Conservation (phyloP, 2,329 filamentous ascomycete genomes). For the Monilinia fructigena region DNA sequence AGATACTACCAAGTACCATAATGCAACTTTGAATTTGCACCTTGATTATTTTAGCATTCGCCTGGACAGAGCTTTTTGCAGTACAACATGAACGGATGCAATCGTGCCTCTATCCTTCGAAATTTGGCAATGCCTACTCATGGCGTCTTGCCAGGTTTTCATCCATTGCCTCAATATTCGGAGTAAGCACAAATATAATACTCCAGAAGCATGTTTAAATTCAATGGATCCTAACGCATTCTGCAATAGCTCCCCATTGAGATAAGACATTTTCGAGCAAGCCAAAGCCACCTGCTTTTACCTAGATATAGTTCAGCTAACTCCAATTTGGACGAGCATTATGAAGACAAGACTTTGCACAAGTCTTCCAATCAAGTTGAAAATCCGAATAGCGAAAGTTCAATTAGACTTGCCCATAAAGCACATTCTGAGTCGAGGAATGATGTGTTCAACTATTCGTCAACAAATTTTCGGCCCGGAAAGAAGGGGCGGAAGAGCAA, state of each 20-base stretch:
- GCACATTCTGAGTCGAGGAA: neutral
- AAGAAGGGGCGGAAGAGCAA: neutral
- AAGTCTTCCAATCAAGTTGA: neutral
- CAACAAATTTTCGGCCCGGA: neutral
- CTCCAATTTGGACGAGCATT: neutral
- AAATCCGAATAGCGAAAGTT: neutral
- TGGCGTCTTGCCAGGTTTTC: slow-evolving; percentile 16
- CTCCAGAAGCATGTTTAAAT: neutral
- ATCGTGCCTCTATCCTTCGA: slow-evolving; percentile 36
- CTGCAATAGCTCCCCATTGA: slow-evolving; percentile 7
- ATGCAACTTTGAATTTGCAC: slow-evolving; percentile 9
- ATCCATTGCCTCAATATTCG: neutral
- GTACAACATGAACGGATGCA: slow-evolving; percentile 39
- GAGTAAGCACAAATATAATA: neutral
- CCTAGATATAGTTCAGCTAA: neutral
- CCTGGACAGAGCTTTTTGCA: slow-evolving; percentile 6
- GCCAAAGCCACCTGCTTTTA: neutral
- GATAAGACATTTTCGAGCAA: neutral
- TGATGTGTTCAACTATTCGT: neutral
- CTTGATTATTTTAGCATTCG: slow-evolving; percentile 2
- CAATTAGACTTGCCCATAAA: neutral
- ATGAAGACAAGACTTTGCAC: neutral
- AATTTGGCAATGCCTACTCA: slow-evolving; percentile 32
- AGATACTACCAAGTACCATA: neutral
- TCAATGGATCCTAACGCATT: neutral